Conservation (phyloP, 164 flowering plant genomes). For the Berberis vulgaris region DNA sequence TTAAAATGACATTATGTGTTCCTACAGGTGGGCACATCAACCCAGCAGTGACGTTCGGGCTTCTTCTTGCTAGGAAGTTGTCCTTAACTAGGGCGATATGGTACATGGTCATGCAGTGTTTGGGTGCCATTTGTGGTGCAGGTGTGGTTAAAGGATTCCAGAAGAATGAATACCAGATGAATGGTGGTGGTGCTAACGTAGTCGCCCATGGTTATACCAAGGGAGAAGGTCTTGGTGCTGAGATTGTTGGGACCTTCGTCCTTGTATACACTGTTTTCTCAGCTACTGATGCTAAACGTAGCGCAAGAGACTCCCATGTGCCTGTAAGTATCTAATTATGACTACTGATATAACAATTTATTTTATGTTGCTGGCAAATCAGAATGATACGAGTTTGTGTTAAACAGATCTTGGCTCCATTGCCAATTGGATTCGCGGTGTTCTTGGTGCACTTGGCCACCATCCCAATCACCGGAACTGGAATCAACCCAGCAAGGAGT, state of each 20-base stretch:
- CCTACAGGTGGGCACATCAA: conserved; percentile 69
- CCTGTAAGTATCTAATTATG: conserved; percentile 39
- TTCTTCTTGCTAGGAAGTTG: conserved; percentile 66
- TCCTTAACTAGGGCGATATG: conserved; percentile 66
- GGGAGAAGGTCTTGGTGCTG: conserved; percentile 79
- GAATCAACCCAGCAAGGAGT: conserved; percentile 88
- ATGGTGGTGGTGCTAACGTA: conserved; percentile 60
- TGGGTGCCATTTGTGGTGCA: conserved; percentile 82
- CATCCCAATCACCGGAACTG: conserved; percentile 79
- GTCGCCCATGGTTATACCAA: conserved; percentile 64
- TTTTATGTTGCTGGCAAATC: not conserved
- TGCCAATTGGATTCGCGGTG: conserved; percentile 82
- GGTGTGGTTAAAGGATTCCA: conserved; percentile 77
- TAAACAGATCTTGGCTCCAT: conserved; percentile 65
- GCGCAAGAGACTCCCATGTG: conserved; percentile 85
- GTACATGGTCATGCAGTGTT: conserved; percentile 80
- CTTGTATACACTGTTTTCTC: conserved; percentile 91
- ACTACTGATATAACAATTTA: not conserved
- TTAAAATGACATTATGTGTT: not conserved
- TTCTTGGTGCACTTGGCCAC: conserved; percentile 86
- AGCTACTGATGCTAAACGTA: conserved; percentile 86
- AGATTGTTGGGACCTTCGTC: conserved; percentile 75
- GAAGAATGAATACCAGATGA: conserved; percentile 10
- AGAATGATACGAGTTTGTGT: not conserved
- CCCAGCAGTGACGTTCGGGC: conserved; percentile 84